A percentile compares a stretch with the other conserved stretches of the same genome.
phyloP scores from a whole-genome alignment of 768 basidiomycete species.

The Pulveroboletus sp. region DNA sequence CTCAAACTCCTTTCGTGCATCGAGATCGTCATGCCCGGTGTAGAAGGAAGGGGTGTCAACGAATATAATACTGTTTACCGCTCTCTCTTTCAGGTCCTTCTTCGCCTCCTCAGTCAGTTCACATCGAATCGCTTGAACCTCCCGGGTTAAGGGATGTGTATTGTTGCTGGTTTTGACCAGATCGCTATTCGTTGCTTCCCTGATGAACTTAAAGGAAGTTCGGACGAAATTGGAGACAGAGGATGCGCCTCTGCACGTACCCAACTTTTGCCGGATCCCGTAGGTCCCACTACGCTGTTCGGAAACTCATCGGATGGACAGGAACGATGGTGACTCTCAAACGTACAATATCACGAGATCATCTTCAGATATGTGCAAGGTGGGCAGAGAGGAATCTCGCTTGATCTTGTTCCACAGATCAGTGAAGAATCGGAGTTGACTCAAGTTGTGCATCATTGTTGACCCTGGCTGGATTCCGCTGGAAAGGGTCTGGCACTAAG shows the following conservation, averaged over 20 bases:
- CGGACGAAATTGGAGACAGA: neutral
- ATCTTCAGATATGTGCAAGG: constrained; percentile 5
- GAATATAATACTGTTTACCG: constrained; percentile 14
- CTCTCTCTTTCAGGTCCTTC: neutral
- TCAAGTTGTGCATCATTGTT: neutral
- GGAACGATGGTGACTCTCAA: neutral
- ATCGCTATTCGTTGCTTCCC: constrained; percentile 4
- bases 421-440: neutral
- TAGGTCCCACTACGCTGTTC: constrained; percentile 16
- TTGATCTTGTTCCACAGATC: constrained; percentile 14
- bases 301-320: neutral
- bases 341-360: constrained; percentile 24
- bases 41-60: constrained; percentile 22
- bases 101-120: constrained; percentile 10
- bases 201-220: constrained; percentile 10
- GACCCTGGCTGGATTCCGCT: no score
- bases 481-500: no score
- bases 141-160: constrained; percentile 4
- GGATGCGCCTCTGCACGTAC: constrained; percentile 1
- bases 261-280: constrained; percentile 22
- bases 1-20: constrained; percentile 4
- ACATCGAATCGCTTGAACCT: constrained; percentile 13
- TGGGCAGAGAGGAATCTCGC: neutral
- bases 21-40: constrained; percentile 5
- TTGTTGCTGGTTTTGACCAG: neutral